Evolutionary conservation across 176 grass and related monocot genomes (phyloP), one percentile per base, ranked within the genome.

Genomic region (Musa itinerans): DNA sequence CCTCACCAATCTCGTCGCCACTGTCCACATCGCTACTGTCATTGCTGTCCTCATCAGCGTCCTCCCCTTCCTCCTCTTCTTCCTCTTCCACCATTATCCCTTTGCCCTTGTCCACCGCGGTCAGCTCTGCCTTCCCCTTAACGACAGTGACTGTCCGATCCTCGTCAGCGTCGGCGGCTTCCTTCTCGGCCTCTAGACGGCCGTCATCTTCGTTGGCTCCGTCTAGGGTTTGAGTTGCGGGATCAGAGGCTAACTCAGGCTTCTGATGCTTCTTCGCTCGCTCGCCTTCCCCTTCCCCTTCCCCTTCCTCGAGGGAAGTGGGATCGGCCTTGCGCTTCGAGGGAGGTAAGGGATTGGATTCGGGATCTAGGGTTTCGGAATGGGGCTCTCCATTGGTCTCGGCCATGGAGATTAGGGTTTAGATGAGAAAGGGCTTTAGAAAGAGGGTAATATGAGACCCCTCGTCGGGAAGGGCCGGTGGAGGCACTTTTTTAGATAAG

Each of bases 11-110:
- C 68, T n/a, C 68, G 3, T 52, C 68, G 34, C 17, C 17, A 70
- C 48, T 70, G 25, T n/a, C 68, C 17, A 10, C 48, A 50, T 11
- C 68, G 48, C 23, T 69, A 52, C 65, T 20, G 26, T 57, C 76
- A 68, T 78, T 63, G 13, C 70, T 64, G 7, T 52, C 83, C 22
- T 56, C 86, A 2, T 49, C 72, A 0, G 49, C 68, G 2, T 71
- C 84, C 0, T 65, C 81, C 0, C 53, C 74, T 0, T 54, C 53
- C 6, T 78, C 58, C 75, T 58, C 23, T 24, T 61, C 86, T 24
- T 91, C 85, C 50, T 82, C 87, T 15, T 85, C 66, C 24, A 92
- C 78, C 84, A 92, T 84, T 80, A 89, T 92, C 5, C 90, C 90
- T 78, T 92, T 92, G 22, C 87, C 90, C 80, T 89, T 92, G 78